Percentiles rank a stretch among this genome's conserved stretches.
These are phyloP conservation scores for Arachis stenosperma DNA, from an alignment of 306 rosid genomes.

Conservation along the genomic window DNA sequence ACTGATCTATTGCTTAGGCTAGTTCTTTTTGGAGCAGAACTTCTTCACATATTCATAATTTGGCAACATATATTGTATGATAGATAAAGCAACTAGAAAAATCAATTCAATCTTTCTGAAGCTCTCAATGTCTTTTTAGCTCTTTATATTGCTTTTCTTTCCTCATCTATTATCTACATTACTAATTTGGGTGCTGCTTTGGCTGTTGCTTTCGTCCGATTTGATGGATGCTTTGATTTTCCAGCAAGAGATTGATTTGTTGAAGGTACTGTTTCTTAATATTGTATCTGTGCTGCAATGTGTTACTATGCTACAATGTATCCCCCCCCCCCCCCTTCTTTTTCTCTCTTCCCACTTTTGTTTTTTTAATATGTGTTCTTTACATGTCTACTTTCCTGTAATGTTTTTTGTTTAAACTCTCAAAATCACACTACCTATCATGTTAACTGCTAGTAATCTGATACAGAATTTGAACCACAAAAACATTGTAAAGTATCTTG, in stretches of 20 bases:
- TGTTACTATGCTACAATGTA: background rate
- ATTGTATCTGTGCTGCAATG: slow-evolving; percentile 27
- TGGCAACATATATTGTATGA: slow-evolving; percentile 16
- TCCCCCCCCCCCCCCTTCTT: too few species aligned
- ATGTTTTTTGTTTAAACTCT: background rate
- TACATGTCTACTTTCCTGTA: background rate
- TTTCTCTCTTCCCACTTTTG: background rate
- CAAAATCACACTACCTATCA: background rate
- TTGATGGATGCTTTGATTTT: slow-evolving; percentile 47
- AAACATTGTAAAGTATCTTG: slow-evolving; percentile 98
- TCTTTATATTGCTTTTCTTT: slow-evolving; percentile 29
- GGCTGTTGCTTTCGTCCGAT: slow-evolving; percentile 37
- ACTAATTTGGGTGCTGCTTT: slow-evolving; percentile 54
- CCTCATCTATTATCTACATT: slow-evolving; percentile 24
- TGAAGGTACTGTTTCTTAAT: slow-evolving; percentile 67
- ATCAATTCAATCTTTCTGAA: background rate
- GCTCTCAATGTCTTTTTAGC: slow-evolving; percentile 17
- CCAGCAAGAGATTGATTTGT: slow-evolving; percentile 98
- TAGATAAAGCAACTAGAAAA: slow-evolving; percentile 17
- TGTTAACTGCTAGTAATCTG: background rate
- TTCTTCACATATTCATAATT: slow-evolving; percentile 21
- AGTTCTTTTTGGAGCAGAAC: background rate
- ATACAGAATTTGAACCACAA: slow-evolving; percentile 98
- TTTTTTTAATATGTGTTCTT: background rate
- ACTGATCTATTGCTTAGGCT: slow-evolving; percentile 9